These are phyloP conservation scores for Warburgia ugandensis DNA, from an alignment of 164 flowering plant species.

Conservation along the genomic window DNA sequence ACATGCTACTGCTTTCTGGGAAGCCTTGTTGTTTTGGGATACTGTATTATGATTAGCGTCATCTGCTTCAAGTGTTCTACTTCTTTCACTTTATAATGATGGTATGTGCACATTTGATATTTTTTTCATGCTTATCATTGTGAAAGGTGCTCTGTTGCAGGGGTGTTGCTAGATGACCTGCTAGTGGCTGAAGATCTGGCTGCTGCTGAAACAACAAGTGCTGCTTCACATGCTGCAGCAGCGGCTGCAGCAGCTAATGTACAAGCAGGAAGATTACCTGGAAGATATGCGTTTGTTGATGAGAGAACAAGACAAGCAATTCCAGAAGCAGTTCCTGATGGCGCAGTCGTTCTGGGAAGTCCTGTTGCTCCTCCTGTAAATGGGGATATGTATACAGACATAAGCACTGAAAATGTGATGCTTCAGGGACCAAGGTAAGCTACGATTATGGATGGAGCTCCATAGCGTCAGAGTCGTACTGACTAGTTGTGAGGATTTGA, in stretches of 20 bases:
- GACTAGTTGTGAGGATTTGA: no score
- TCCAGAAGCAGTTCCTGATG: conserved; percentile 52
- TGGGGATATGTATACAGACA: conserved; percentile 91
- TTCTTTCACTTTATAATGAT: background rate
- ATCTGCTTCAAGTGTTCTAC: background rate
- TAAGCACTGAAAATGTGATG: conserved; percentile 89
- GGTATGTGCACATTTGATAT: background rate
- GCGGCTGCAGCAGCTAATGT: conserved; percentile 69
- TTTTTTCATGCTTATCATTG: background rate
- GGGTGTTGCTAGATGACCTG: conserved; percentile 90
- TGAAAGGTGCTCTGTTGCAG: conserved; percentile 25
- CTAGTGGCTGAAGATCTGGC: conserved; percentile 96
- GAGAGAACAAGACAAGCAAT: conserved; percentile 49
- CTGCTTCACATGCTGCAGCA: conserved; percentile 97
- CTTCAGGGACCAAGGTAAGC: conserved; percentile 67
- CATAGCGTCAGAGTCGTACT: no score
- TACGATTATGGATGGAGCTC: background rate
- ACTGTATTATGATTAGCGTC: background rate
- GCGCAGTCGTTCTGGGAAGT: conserved; percentile 81
- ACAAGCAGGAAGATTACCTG: conserved; percentile 53
- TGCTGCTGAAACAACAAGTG: conserved; percentile 91
- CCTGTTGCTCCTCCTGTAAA: conserved; percentile 97
- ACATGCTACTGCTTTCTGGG: background rate
- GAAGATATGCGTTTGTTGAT: conserved; percentile 64
- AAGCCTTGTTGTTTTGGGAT: background rate